Conservation (phyloP, 306 rosid genomes). For the Sechiopsis laciniata region DNA sequence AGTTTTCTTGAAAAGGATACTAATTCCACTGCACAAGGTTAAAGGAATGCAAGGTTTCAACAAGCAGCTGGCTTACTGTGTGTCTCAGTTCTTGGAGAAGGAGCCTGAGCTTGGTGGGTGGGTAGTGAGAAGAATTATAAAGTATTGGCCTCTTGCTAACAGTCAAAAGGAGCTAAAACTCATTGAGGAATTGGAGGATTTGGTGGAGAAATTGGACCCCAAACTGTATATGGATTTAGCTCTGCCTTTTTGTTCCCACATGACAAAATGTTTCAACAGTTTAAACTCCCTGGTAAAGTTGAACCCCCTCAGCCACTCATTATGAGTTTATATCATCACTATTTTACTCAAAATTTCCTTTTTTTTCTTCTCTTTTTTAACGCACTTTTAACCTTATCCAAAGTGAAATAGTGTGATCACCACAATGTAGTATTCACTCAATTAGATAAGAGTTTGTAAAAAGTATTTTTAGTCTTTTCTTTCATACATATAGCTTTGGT, state of each 20-base stretch:
- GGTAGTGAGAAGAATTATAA: slow-evolving; percentile 64
- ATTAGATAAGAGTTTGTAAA: no score
- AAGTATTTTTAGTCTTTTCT: no score
- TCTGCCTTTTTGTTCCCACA: slow-evolving; percentile 55
- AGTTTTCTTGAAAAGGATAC: slow-evolving; percentile 71
- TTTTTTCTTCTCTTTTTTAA: no score
- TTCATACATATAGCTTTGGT: no score
- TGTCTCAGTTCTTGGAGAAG: slow-evolving; percentile 77
- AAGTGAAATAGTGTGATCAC: no score
- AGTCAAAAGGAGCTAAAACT: slow-evolving; percentile 67
- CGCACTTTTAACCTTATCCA: no score
- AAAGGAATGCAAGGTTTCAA: slow-evolving; percentile 63
- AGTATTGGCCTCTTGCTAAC: slow-evolving; percentile 76
- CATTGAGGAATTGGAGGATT: slow-evolving; percentile 74
- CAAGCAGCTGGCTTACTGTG: slow-evolving; percentile 68
- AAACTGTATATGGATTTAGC: slow-evolving; percentile 67
- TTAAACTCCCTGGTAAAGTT: slow-evolving; percentile 67
- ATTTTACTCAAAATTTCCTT: no score
- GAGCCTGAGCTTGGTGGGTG: slow-evolving; percentile 86
- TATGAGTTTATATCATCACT: neutral
- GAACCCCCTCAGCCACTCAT: neutral
- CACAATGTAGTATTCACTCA: no score
- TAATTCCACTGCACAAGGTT: slow-evolving; percentile 72
- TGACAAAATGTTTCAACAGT: slow-evolving; percentile 65
- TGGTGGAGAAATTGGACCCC: slow-evolving; percentile 64